These are phyloP conservation scores for Astraeus odoratus DNA, from an alignment of 768 basidiomycete species.

Conservation along the genomic window DNA sequence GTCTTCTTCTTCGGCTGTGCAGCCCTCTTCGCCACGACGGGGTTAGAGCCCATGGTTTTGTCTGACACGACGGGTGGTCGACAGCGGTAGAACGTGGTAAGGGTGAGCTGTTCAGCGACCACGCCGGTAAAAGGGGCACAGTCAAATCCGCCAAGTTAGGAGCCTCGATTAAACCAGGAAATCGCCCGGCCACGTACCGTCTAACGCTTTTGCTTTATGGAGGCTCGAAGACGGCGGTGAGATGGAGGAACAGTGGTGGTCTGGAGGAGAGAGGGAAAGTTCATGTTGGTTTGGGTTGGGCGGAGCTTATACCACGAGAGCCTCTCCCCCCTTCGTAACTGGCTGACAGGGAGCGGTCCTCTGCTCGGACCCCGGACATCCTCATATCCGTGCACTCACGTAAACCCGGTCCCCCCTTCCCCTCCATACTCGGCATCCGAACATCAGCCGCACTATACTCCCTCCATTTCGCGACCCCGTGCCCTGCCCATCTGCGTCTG, in stretches of 20 bases:
- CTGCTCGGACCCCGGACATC: neutral
- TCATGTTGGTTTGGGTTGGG: constrained; percentile 43
- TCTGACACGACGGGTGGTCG: constrained; percentile 6
- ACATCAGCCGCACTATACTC: too few relatives aligned
- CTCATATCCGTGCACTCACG: neutral
- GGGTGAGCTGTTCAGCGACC: constrained; percentile 17
- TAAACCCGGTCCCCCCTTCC: too few relatives aligned
- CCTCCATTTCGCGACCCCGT: too few relatives aligned
- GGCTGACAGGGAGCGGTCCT: too few relatives aligned
- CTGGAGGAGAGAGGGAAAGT: constrained; percentile 37
- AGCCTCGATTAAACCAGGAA: constrained; percentile 1
- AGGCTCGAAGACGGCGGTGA: constrained; percentile 5
- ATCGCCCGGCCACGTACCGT: constrained; percentile 7
- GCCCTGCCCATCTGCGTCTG: too few relatives aligned
- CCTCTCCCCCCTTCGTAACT: constrained; percentile 12
- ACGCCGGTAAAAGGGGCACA: constrained; percentile 27
- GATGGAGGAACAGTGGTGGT: constrained; percentile 27
- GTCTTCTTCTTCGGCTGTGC: constrained; percentile 46
- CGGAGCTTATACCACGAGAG: constrained; percentile 51
- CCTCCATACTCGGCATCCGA: too few relatives aligned
- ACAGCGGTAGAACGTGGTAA: constrained; percentile 9
- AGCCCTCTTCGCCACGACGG: constrained; percentile 32
- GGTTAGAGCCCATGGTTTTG: constrained; percentile 36
- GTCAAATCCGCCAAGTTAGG: constrained; percentile 7
- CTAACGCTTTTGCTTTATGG: constrained; percentile 5